Conservation (phyloP, 192 early-diverging fungal genomes). For the Coemansia sp. region DNA sequence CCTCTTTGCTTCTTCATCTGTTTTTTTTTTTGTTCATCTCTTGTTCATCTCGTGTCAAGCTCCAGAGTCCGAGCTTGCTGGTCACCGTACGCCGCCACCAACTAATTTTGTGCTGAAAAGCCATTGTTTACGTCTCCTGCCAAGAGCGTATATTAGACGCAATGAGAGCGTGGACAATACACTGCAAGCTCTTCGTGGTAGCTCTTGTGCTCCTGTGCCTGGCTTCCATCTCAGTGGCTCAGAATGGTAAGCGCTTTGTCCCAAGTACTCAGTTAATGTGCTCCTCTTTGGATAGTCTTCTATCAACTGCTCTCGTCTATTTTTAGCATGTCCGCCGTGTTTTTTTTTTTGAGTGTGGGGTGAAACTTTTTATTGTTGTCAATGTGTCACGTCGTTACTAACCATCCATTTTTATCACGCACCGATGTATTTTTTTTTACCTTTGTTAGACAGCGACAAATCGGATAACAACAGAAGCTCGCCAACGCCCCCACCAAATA, state of each 20-base stretch:
- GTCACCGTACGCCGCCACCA: neutral
- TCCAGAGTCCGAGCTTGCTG: slow-evolving; percentile 5
- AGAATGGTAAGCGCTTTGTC: slow-evolving; percentile 28
- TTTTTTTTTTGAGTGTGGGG: slow-evolving; percentile 1
- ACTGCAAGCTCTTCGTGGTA: slow-evolving; percentile 23
- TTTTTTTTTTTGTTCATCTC: neutral
- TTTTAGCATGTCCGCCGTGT: neutral
- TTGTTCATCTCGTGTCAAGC: slow-evolving; percentile 7
- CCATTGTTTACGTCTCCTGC: neutral
- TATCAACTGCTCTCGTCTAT: slow-evolving; percentile 4
- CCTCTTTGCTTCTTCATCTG: neutral
- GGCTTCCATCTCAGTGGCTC: slow-evolving; percentile 25
- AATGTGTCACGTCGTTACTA: neutral
- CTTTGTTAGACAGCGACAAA: slow-evolving; percentile 8
- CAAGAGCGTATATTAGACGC: neutral
- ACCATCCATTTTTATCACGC: neutral
- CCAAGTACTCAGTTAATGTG: neutral
- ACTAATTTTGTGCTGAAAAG: neutral
- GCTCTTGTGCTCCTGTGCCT: slow-evolving; percentile 39
- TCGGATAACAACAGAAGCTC: neutral
- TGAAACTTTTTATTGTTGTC: neutral
- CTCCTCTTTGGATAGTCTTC: neutral
- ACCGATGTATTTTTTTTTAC: neutral
- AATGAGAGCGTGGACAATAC: slow-evolving; percentile 41
- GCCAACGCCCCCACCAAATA: slow-evolving; percentile 6